phyloP scores from a whole-genome alignment of 202 grass and related monocot genomes.

The Digitaria exilis region DNA sequence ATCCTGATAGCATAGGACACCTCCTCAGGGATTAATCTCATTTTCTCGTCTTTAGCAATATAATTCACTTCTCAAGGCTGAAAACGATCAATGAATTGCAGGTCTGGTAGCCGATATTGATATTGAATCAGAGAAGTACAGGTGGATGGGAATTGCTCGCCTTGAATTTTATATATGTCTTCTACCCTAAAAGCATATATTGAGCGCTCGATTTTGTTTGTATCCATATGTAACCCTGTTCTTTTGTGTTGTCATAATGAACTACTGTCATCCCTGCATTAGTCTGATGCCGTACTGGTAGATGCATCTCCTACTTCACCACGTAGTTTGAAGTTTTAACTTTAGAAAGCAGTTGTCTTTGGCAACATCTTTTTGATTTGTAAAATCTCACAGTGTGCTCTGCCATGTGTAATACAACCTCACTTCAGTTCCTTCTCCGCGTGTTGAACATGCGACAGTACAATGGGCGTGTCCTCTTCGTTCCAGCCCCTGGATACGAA shows the following conservation, averaged over 20 bases:
- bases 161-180: slow-evolving; percentile 75
- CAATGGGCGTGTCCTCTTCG: slow-evolving; percentile 68
- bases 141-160: slow-evolving; percentile 89
- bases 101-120: slow-evolving; percentile 88
- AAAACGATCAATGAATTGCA: slow-evolving; percentile 59
- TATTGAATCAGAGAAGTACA: slow-evolving; percentile 86
- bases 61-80: neutral
- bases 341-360: neutral
- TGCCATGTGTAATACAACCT: slow-evolving; percentile 12
- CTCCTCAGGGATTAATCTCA: slow-evolving; percentile 20
- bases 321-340: neutral
- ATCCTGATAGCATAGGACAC: neutral
- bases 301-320: slow-evolving; percentile 23
- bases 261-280: no score
- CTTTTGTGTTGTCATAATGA: no score
- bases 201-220: slow-evolving; percentile 3
- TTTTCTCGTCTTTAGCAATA: slow-evolving; percentile 4
- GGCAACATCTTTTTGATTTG: neutral
- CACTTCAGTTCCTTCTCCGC: slow-evolving; percentile 68
- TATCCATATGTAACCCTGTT: neutral
- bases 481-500: slow-evolving; percentile 92
- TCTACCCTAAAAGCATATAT: slow-evolving; percentile 22
- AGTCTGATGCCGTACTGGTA: neutral
- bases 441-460: slow-evolving; percentile 76
- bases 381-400: slow-evolving; percentile 27